These are phyloP conservation scores for Colletotrichum spinosum DNA, from an alignment of 2,329 filamentous ascomycete species.

Conservation along the genomic window DNA sequence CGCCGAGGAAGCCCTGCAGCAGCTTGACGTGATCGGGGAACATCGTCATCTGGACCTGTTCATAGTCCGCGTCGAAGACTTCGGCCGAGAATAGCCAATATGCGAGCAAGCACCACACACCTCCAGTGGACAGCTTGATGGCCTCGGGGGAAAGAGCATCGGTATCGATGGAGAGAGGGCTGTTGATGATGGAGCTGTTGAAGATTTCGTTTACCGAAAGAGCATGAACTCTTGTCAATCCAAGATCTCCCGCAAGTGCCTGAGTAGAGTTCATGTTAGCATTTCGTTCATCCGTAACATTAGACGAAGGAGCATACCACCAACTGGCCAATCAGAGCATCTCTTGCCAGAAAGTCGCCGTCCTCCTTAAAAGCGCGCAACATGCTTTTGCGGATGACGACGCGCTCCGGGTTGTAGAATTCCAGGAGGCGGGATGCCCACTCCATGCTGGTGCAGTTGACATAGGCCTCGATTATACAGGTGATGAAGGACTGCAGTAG, in stretches of 20 bases:
- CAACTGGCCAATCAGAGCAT: slow-evolving; percentile 78
- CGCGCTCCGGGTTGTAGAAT: slow-evolving; percentile 72
- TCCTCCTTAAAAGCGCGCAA: slow-evolving; percentile 74
- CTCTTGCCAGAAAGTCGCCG: slow-evolving; percentile 68
- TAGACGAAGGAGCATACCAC: slow-evolving; percentile 60
- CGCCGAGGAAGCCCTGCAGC: slow-evolving; percentile 64
- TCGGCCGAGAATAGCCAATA: slow-evolving; percentile 73
- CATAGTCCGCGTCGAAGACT: slow-evolving; percentile 68
- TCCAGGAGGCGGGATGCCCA: slow-evolving; percentile 77
- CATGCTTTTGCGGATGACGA: slow-evolving; percentile 71
- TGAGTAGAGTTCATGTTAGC: slow-evolving; percentile 44
- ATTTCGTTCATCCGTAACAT: slow-evolving; percentile 8
- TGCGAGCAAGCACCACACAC: slow-evolving; percentile 68
- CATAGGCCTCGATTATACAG: slow-evolving; percentile 79
- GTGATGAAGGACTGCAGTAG: slow-evolving; percentile 83
- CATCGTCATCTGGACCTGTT: slow-evolving; percentile 64
- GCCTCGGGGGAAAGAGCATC: slow-evolving; percentile 60
- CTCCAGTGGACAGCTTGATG: slow-evolving; percentile 69
- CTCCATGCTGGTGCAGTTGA: slow-evolving; percentile 69
- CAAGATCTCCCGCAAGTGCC: slow-evolving; percentile 73
- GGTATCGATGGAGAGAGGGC: slow-evolving; percentile 60
- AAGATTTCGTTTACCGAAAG: slow-evolving; percentile 58
- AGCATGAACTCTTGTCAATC: slow-evolving; percentile 56
- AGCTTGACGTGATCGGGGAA: slow-evolving; percentile 71
- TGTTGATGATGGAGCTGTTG: slow-evolving; percentile 52